Evolutionary conservation across 768 basidiomycete species (phyloP).

Genomic region (Boletus pseudo-olivaceus): DNA sequence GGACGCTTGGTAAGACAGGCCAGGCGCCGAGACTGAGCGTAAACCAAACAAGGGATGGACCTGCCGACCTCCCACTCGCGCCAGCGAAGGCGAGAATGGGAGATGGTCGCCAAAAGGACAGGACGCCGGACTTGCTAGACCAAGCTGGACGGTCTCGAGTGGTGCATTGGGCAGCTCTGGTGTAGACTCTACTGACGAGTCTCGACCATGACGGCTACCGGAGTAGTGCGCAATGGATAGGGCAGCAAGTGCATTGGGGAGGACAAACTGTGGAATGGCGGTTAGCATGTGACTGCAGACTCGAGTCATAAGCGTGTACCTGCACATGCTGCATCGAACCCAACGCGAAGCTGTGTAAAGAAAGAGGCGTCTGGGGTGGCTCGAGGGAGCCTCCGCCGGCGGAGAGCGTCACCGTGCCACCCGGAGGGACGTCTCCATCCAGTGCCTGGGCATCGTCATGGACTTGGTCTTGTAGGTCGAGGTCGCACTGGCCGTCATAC

Average conservation of each 20-base stretch:
- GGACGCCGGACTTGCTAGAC: slow-evolving; percentile 37
- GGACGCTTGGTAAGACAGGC: slow-evolving; percentile 27
- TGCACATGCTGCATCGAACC: slow-evolving; percentile 15
- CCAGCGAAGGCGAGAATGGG: slow-evolving; percentile 20
- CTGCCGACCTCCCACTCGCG: slow-evolving; percentile 22
- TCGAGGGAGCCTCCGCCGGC: slow-evolving; percentile 37
- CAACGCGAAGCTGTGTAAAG: slow-evolving; percentile 18
- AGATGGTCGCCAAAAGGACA: slow-evolving; percentile 34
- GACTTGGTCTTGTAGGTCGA: slow-evolving; percentile 29
- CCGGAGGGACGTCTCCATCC: slow-evolving; percentile 10
- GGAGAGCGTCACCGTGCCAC: slow-evolving; percentile 34
- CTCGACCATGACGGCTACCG: slow-evolving; percentile 38
- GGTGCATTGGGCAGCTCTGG: slow-evolving; percentile 42
- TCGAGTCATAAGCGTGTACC: slow-evolving; percentile 14
- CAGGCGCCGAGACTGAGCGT: slow-evolving; percentile 45
- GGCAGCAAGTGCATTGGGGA: slow-evolving; percentile 47
- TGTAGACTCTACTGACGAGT: slow-evolving; percentile 54
- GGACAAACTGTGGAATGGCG: slow-evolving; percentile 23
- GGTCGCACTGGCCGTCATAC: slow-evolving; percentile 59
- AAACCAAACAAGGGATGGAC: slow-evolving; percentile 32
- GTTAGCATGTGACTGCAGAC: slow-evolving; percentile 19
- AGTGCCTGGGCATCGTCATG: slow-evolving; percentile 19
- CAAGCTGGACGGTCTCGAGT: slow-evolving; percentile 39
- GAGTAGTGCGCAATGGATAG: slow-evolving; percentile 56
- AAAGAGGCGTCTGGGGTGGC: slow-evolving; percentile 36